Percentiles rank a stretch among this genome's conserved stretches.
phyloP scores from a whole-genome alignment of 2,329 filamentous ascomycete genomes.

The Verticillium albo-atrum region DNA sequence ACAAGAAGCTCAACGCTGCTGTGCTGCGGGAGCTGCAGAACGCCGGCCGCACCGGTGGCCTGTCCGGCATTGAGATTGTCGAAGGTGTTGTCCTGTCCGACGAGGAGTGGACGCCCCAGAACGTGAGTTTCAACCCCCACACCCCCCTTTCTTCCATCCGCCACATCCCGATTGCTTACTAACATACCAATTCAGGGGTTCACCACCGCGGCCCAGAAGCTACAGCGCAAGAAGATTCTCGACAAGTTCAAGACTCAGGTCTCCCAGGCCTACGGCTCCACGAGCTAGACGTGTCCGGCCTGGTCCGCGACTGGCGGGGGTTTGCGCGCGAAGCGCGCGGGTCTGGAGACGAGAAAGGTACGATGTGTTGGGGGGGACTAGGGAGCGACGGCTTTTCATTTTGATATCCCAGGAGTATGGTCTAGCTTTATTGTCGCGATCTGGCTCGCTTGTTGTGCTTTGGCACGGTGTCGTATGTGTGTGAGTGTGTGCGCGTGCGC shows the following conservation, averaged over 20 bases:
- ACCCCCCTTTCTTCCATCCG: background rate
- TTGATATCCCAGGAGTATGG: conserved; percentile 3
- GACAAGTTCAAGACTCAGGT: conserved; percentile 59
- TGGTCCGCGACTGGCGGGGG: background rate
- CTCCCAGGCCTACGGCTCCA: conserved; percentile 50
- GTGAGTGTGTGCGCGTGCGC: background rate
- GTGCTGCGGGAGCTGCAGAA: conserved; percentile 63
- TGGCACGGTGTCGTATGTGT: background rate
- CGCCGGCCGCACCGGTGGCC: conserved; percentile 55
- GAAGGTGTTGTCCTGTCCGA: conserved; percentile 67
- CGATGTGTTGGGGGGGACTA: background rate
- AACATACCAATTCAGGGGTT: conserved; percentile 42
- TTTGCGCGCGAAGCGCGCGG: background rate
- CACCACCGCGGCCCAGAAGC: conserved; percentile 67
- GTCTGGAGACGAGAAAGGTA: background rate
- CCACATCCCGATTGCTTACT: conserved; percentile 10
- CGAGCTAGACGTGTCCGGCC: conserved; percentile 3
- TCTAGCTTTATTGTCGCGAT: conserved; percentile 1
- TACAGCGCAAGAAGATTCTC: conserved; percentile 66
- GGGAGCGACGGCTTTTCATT: background rate
- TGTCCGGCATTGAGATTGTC: conserved; percentile 65
- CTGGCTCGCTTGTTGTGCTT: background rate
- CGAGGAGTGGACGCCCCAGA: conserved; percentile 73
- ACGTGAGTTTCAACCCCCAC: conserved; percentile 45
- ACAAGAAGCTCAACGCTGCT: conserved; percentile 58